These are phyloP conservation scores for Penicillium sp. DNA, from an alignment of 2,329 filamentous ascomycete species.

Conservation along the genomic window DNA sequence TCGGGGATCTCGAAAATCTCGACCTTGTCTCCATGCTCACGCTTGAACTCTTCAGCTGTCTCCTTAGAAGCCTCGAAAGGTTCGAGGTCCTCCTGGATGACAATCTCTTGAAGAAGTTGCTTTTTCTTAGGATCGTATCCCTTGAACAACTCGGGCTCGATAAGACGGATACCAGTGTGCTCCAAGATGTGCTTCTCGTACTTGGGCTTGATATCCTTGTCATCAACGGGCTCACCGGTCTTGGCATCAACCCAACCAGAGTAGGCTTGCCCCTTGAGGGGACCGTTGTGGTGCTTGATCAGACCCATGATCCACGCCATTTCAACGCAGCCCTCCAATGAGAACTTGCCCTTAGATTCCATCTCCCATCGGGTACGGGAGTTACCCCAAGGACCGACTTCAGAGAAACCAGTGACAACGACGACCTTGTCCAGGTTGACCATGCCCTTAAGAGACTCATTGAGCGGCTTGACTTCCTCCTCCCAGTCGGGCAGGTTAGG, in stretches of 20 bases:
- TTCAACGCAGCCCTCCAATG: constrained; percentile 94
- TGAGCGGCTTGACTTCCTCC: constrained; percentile 81
- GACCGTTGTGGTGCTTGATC: constrained; percentile 97
- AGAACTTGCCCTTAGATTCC: constrained; percentile 96
- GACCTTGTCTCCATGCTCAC: constrained; percentile 94
- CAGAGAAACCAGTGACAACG: constrained; percentile 93
- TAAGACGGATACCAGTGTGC: constrained; percentile 94
- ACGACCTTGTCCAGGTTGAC: constrained; percentile 98
- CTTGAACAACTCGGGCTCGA: constrained; percentile 94
- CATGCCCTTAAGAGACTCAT: constrained; percentile 89
- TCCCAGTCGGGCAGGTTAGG: constrained; percentile 89
- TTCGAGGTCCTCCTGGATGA: constrained; percentile 94
- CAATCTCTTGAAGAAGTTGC: constrained; percentile 94
- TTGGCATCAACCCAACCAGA: constrained; percentile 95
- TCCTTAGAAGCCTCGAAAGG: constrained; percentile 97
- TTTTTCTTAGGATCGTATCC: constrained; percentile 99
- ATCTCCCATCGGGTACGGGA: constrained; percentile 98
- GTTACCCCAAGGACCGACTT: constrained; percentile 87
- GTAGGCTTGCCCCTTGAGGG: constrained; percentile 93
- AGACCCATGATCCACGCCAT: constrained; percentile 99
- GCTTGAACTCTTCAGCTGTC: constrained; percentile 94
- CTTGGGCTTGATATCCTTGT: constrained; percentile 96
- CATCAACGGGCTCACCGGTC: constrained; percentile 90
- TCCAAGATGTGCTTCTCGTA: constrained; percentile 97
- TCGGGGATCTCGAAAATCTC: constrained; percentile 95